phyloP scores from a whole-genome alignment of 345 rosid species.

The Ricinus communis region DNA sequence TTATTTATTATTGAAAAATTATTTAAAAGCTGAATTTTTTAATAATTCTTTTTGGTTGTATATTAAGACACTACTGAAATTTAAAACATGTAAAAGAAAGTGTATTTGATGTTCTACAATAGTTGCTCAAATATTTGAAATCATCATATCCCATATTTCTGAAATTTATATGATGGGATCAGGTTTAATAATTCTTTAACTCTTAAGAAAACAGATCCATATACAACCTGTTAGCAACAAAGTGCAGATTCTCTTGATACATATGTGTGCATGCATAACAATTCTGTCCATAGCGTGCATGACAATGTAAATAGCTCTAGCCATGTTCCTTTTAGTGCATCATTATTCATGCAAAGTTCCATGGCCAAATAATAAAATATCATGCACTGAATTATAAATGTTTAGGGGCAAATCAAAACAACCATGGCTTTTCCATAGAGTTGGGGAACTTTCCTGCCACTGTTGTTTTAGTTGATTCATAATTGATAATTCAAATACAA shows the following conservation, averaged over 20 bases:
- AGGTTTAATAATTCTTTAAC: background rate
- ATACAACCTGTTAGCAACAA: background rate
- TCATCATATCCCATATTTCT: no score
- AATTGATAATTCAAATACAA: background rate
- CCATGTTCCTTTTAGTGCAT: no score
- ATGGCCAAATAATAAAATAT: background rate
- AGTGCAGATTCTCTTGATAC: background rate
- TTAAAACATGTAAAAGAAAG: no score
- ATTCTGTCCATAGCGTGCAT: background rate
- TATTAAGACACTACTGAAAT: no score
- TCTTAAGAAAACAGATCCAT: background rate
- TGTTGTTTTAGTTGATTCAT: background rate
- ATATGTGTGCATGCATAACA: background rate
- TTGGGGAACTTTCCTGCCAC: background rate
- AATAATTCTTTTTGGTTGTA: no score
- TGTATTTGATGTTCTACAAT: no score
- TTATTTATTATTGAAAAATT: no score
- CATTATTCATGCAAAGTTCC: background rate
- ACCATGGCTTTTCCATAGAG: background rate
- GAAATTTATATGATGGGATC: no score
- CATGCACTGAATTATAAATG: background rate
- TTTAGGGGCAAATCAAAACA: background rate
- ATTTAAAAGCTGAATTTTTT: no score
- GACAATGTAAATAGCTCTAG: background rate
- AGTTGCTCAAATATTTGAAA: no score